Evolutionary conservation across 2,329 filamentous ascomycete genomes (phyloP).

Genomic region (Penicillium hordei): DNA sequence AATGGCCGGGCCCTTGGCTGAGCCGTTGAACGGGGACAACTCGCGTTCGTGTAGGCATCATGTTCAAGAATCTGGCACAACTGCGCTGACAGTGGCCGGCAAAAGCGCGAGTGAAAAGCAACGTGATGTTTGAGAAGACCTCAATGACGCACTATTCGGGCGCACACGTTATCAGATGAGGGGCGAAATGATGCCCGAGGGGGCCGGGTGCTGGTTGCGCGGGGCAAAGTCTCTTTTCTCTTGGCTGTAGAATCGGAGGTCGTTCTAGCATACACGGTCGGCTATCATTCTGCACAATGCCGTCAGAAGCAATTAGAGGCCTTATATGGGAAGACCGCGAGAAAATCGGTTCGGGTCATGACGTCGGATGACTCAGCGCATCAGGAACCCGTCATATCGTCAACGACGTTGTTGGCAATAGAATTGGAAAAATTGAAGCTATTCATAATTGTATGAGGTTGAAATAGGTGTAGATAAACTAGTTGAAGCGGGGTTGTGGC

Average conservation of each 20-base stretch:
- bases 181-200: conserved; percentile 14
- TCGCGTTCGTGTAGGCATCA: conserved; percentile 31
- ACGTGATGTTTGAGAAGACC: conserved; percentile 22
- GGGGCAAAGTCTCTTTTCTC: not conserved
- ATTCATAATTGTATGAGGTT: not conserved
- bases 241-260: not conserved
- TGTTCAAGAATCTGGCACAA: conserved; percentile 26
- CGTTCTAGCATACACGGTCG: conserved; percentile 11
- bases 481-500: not conserved
- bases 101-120: conserved; percentile 30
- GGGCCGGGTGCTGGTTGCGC: conserved; percentile 8
- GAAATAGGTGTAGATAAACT: not conserved
- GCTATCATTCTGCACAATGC: conserved; percentile 15
- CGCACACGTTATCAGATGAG: conserved; percentile 17
- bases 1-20: conserved; percentile 34
- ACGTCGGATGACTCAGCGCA: conserved; percentile 28
- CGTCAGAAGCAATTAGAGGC: conserved; percentile 5
- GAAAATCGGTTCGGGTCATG: conserved; percentile 17
- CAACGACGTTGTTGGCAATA: not conserved
- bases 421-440: not conserved
- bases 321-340: conserved; percentile 13
- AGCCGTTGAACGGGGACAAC: conserved; percentile 42
- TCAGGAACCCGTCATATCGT: conserved; percentile 1
- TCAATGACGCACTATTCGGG: conserved; percentile 23
- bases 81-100: conserved; percentile 34